Evolutionary conservation across 169 alveolate genomes (phyloP), one percentile per base, ranked within the genome.

Genomic region (Plasmodium adleri): DNA sequence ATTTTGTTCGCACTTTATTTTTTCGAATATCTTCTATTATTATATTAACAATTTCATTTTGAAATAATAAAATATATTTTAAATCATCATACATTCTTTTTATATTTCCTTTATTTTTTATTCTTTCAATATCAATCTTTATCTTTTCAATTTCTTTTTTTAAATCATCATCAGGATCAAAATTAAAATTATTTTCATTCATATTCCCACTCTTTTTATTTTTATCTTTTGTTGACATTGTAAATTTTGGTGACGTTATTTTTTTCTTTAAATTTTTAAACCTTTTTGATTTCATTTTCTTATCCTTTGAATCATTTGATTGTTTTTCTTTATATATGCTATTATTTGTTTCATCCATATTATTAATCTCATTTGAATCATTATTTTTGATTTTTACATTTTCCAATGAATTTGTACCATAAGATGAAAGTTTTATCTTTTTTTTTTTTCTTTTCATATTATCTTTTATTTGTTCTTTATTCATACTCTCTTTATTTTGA

Each of bases 1-100:
- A 78, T 12, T 78, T 78, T 50, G 78, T 78, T n/a, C 67, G 64
- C 64, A 78, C 50, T 66, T 78, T 78, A 78, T 78, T 78, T 54
- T 78, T 78, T 58, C 89, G 15, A 10, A 78, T 78, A 70, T 78
- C 89, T 26, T 78, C 89, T 15, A 78, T 78, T 39, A 78, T 26
- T 26, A 66, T 64, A 58, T 78, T 76, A 64, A 78, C 67, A 50
- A 78, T 78, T 64, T 78, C 89, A 52, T 78, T 78, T 52, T 78
- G 89, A 58, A 78, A 78, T 49, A 78, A 72, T 66, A 78, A 58
- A 32, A 78, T 78, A 78, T 78, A 78, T 66, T 78, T 78, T 70
- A 78, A 78, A 78, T 78, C 89, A 50, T 78, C 89, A 66, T 78
- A 78, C 9, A 78, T 78, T 54, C 89, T 78, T 64, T 64, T 78